These are phyloP conservation scores for Calonectria montana DNA, from an alignment of 2,329 filamentous ascomycete genomes.

Conservation along the genomic window DNA sequence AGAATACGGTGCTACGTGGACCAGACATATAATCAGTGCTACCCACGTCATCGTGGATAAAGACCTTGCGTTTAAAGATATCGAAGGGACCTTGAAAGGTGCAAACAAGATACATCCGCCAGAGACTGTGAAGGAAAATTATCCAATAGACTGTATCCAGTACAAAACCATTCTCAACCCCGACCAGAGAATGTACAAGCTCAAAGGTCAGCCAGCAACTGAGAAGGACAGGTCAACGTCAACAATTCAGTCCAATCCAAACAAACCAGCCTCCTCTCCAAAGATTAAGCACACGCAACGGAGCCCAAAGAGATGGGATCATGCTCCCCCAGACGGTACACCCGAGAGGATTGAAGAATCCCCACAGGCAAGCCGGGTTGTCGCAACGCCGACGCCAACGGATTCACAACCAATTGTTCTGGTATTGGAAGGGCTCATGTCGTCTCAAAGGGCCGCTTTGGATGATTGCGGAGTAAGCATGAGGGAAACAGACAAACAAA, in stretches of 20 bases:
- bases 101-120: conserved; percentile 40
- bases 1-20: conserved; percentile 81
- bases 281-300: conserved; percentile 60
- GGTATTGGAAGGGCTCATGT: conserved; percentile 28
- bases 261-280: conserved; percentile 51
- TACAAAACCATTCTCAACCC: conserved; percentile 69
- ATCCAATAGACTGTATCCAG: conserved; percentile 75
- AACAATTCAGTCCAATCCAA: conserved; percentile 21
- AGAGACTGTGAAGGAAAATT: conserved; percentile 74
- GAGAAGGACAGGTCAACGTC: not conserved
- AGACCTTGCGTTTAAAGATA: conserved; percentile 70
- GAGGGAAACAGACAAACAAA: not conserved
- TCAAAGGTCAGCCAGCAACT: conserved; percentile 59
- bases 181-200: conserved; percentile 67
- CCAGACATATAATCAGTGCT: conserved; percentile 66
- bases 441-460: not conserved
- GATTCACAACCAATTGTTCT: conserved; percentile 44
- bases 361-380: conserved; percentile 32
- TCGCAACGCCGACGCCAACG: conserved; percentile 28
- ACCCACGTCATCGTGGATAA: conserved; percentile 87
- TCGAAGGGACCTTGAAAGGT: conserved; percentile 61
- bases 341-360: conserved; percentile 50
- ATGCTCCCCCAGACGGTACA: conserved; percentile 52
- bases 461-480: not conserved
- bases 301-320: conserved; percentile 52